Base-by-base conservation (phyloP, 257 asterid genomes). In the Lithospermum erythrorhizon region DNA sequence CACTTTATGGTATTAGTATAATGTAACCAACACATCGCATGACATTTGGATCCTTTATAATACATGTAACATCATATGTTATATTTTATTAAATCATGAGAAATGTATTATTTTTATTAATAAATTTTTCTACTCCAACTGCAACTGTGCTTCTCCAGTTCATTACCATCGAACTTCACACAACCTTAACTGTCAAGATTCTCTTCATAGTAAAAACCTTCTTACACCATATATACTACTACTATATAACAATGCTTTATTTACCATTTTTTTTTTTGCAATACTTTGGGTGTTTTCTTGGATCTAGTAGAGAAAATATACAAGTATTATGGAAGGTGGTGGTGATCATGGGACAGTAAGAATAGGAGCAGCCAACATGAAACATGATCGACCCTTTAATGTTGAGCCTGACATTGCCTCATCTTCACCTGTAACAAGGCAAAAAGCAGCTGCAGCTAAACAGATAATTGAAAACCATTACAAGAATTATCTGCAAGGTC, bases 381-480 rank as follows among this genome's bases (percentile, higher is more conserved):
- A 58, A 76, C 64, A 74, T 24, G 84, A 81, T 62, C 82, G 79
- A 30, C 77, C 57, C 30, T 70, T 73, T 72, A 72, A 61, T 67
- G 61, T 84, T 48, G 98, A 88, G 70, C 83, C 95, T 25, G 96
- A 91, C 47, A 88, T 68, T 66, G 79, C 87, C 41, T 87, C 76
- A 59, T 88, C 98, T 15, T 91, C 98, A 58, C 90, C 96, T 64
- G 98, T 91, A 10, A 91, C 98, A 0, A 75, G 96, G 25, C 96
- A 91, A 75, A 91, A 91, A 68, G 81, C 95, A 11, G 98, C 95
- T 22, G 96, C 98, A 4, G 98, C 98, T 0, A 91, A 91, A 22
- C 90, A 91, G 77, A 64, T 91, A n/a, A 91, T 91, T 53, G 98
- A 91, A 85, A 91, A 91, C 72, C 98, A 91, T 76, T 91, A 91